A percentile compares a stretch with the other conserved stretches of the same genome.
These are phyloP conservation scores for Nitzschia palea DNA, from an alignment of 108 stramenopile species.

Conservation along the genomic window DNA sequence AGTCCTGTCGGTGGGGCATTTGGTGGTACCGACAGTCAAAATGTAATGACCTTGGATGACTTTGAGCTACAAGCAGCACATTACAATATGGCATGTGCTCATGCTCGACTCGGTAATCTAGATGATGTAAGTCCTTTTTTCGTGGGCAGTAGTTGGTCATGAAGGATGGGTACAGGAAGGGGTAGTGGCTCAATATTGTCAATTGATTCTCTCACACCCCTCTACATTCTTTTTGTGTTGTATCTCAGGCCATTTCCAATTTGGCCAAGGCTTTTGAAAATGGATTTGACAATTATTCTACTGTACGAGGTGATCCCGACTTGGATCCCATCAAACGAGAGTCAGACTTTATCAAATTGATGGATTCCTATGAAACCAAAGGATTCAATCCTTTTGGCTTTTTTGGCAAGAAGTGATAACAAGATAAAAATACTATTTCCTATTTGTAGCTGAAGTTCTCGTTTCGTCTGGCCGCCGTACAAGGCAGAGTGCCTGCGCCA, in stretches of 20 bases:
- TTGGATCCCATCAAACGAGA: conserved; percentile 45
- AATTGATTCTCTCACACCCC: not conserved
- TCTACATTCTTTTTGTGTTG: not conserved
- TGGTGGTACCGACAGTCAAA: conserved; percentile 58
- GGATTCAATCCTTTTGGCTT: conserved; percentile 73
- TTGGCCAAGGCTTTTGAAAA: conserved; percentile 65
- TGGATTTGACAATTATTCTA: conserved; percentile 80
- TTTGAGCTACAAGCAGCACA: conserved; percentile 84
- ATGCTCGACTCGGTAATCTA: conserved; percentile 61
- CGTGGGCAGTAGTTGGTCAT: not conserved
- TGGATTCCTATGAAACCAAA: conserved; percentile 60
- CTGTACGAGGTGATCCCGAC: conserved; percentile 77
- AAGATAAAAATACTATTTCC: too few relatives aligned
- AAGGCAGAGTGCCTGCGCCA: too few relatives aligned
- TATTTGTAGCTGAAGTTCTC: too few relatives aligned
- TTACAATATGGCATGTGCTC: conserved; percentile 83
- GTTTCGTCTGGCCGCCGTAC: too few relatives aligned
- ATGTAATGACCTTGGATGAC: conserved; percentile 61
- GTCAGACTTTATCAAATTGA: conserved; percentile 58
- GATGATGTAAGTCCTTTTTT: conserved; percentile 39
- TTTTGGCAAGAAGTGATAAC: conserved; percentile 40
- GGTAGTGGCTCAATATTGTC: too few relatives aligned
- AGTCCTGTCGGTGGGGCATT: conserved; percentile 77
- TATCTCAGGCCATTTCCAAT: conserved; percentile 43
- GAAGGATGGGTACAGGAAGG: not conserved